Evolutionary conservation across 1,284 basidiomycete genomes (phyloP), one percentile per base, ranked within the genome.

Genomic region (Cystodermella granulosa): DNA sequence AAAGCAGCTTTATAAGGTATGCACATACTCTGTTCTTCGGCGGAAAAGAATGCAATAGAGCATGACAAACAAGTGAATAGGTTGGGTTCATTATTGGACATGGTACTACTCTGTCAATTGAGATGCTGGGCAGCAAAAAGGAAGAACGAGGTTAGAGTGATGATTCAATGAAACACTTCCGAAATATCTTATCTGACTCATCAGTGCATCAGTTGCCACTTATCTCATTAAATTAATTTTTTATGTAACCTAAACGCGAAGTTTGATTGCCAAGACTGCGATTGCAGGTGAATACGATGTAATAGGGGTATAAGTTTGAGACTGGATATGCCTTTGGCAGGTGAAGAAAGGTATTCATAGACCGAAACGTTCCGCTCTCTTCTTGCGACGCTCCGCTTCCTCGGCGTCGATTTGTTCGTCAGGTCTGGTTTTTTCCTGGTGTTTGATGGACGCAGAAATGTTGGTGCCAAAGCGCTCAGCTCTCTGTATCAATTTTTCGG

Each of bases 51-150:
- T 2, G 90, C 93, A 58, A 98, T 87, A 5, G 84, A 77, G 69
- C 95, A 99, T 54, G 92, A 91, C 17, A 96, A 75, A 58, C 95
- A 99, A 45, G 95, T 95, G 68, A 88, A 93, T 1, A 85, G 67
- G 15, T 54, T 48, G 45, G 61, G 52, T 15, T 62, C 17, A 20
- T 37, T 52, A n/a, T 47, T 43, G 49, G 45, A 41, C 54, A 56
- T 45, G 36, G 15, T n/a, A 17, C n/a, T n/a, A n/a, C n/a, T n/a
- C n/a, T n/a, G n/a, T n/a, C n/a, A n/a, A n/a, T n/a, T n/a, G n/a
- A n/a, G n/a, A n/a, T n/a, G n/a, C n/a, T n/a, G n/a, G n/a, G n/a
- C n/a, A n/a, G n/a, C n/a, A n/a, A n/a, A n/a, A n/a, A n/a, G n/a
- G n/a, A n/a, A n/a, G n/a, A n/a, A n/a, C n/a, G n/a, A n/a, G 38